Base-by-base conservation (phyloP, 2,329 filamentous ascomycete genomes). In the Fusarium paranaense region DNA sequence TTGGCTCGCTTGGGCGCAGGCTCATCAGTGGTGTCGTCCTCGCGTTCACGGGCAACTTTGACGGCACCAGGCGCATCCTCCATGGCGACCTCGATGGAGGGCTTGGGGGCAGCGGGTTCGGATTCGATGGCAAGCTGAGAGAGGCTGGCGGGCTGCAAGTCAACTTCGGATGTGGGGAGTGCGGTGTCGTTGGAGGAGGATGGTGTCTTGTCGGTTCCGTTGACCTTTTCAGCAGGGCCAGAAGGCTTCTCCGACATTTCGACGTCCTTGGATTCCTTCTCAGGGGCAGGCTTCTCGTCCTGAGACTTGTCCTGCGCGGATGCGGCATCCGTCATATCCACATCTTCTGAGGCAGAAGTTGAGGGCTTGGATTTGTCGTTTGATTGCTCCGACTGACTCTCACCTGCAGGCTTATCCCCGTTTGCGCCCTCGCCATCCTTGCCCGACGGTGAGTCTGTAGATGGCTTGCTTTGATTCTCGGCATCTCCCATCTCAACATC, bases 1-100 rank as follows among this genome's bases (percentile, higher is more conserved):
- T 92, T 96, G 40, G 94, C 90, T 30, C 95, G 92, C 86, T 98
- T 98, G 1, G 95, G 90, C 18, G 90, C 90, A 62, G 92, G 95
- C 73, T 94, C 90, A 13, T 81, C 81, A 16, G 85, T 85, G 1
- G 86, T 85, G 73, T 97, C 95, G 6, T 95, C 92, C 67, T 97
- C 95, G 16, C 95, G 92, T 75, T 92, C 93, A 13, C 94, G 91
- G 2, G 94, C 87, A 14, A 93, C 80, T 83, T 95, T 96, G 38
- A 85, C 83, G 5, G 22, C 37, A 38, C 56, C 16, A 4, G 75
- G 75, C 6, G 84, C 88, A 71, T 91, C 89, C n/a, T 81, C 79
- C 88, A 90, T 90, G 45, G 85, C 81, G 13, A 87, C 82, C 66
- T 90, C 88, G 6, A 78, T 77, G 4, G 82, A 79, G 4, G 79